Evolutionary conservation across 305 asterid species (phyloP), one percentile per base, ranked within the genome.

Genomic region (Rubia peregrina): DNA sequence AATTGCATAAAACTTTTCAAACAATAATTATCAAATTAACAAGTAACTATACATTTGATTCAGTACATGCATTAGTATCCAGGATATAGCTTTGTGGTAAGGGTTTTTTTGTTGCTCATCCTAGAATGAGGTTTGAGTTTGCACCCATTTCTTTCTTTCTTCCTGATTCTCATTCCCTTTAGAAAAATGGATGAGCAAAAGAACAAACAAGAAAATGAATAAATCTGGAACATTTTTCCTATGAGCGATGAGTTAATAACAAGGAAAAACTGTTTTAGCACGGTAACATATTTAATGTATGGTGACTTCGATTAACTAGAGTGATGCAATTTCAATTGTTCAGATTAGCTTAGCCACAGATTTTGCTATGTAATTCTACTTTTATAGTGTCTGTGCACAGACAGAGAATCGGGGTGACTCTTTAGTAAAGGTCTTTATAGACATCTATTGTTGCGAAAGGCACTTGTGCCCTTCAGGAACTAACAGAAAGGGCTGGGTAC

Each of bases 81-180:
- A 61, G 44, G 22, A 24, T 60, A 22, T 14, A 61, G 66, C 66
- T 61, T 9, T 11, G 66, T 30, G 66, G 67, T 62, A 21, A 17
- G 36, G 48, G 0, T 62, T 36, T 8, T 64, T 36, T 6, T n/a
- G 9, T 16, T 36, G 36, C 9, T 33, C 24, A 64, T 38, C 49
- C 67, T 62, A 62, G 16, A 64, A 64, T 30, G 10, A n/a, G 51
- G 68, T 7, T 62, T 62, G 46, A 36, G 14, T 61, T 10, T 61
- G 66, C 42, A 61, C 43, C 66, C 5, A 64, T 9, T 13, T 9
- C 33, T 21, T 57, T 64, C 68, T 64, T 9, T 41, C 30, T 38
- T 64, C 2, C 48, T 3, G 16, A 30, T 64, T 38, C 16, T 17
- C 30, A 17, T 17, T 7, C 49, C 68, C 49, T 64, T 64, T 5